Evolutionary conservation across 306 rosid genomes (phyloP), one percentile per base, ranked within the genome.

Genomic region (Inga oerstediana): DNA sequence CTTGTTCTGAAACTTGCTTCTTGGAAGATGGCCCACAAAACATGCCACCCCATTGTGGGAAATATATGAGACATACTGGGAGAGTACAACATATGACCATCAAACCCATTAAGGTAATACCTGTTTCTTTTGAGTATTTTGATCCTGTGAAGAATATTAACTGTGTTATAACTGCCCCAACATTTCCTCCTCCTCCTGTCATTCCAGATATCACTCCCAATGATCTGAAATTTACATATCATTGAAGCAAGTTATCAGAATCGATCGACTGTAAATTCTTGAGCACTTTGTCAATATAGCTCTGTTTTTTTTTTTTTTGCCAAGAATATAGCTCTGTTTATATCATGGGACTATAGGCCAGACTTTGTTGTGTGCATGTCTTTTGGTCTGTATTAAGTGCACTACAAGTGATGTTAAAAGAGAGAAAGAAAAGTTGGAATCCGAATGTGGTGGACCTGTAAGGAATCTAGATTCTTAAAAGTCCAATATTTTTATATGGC

Each of bases 11-110:
- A 3, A 84, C 84, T 6, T 62, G 83, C 19, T 72, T 87, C 15
- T 77, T 7, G 30, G 64, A 85, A 35, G 92, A 83, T 19, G 93
- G 99, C 11, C 97, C 96, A 16, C 74, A 86, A 20, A 93, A 67
- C 97, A 96, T 91, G 15, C 99, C 96, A 11, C 99, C 99, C 99
- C 99, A 96, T 69, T 95, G 99, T 8, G 98, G 99, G 77, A 95
- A 95, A 62, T 92, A 82, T 17, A 95, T 88, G 8, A 93, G 76
- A 48, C 78, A 48, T 19, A 93, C 27, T 43, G 99, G 99, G 32
- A 96, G 83, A 13, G 94, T 91, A 84, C 99, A 96, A 17, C 84
- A 74, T 51, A 96, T 86, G 52, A 96, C 92, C 99, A 93, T 96
- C 1, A 75, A 61, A 11, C 99, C 99, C 99, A 96, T 96, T 12